A percentile compares a stretch with the other conserved stretches of the same genome.
Evolutionary conservation across 2,329 filamentous ascomycete species (phyloP).

Genomic region (Sphaerulina musiva): DNA sequence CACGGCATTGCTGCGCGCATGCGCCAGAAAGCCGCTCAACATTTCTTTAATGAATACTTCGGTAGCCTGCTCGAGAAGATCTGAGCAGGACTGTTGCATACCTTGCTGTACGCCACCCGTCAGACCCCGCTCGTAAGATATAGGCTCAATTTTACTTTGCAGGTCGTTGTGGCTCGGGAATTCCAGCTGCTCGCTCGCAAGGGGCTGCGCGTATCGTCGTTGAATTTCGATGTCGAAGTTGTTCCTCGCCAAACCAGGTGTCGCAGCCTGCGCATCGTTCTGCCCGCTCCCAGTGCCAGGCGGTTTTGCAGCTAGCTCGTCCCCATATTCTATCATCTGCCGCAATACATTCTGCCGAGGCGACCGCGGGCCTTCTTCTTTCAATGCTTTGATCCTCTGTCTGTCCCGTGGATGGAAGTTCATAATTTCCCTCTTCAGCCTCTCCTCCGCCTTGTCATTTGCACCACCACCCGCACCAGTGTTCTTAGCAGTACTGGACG

Average conservation of each 20-base stretch:
- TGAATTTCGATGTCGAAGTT: constrained; percentile 60
- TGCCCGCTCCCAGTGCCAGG: constrained; percentile 14
- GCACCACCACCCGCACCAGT: constrained; percentile 38
- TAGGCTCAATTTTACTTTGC: constrained; percentile 55
- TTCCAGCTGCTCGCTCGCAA: constrained; percentile 56
- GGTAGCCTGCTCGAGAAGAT: constrained; percentile 55
- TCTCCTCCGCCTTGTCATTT: constrained; percentile 56
- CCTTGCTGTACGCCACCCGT: constrained; percentile 36
- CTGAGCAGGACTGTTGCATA: constrained; percentile 45
- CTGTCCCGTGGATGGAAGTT: constrained; percentile 54
- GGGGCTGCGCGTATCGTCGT: constrained; percentile 56
- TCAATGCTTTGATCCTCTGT: constrained; percentile 41
- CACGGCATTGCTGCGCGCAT: constrained; percentile 50
- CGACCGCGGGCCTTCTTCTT: constrained; percentile 16
- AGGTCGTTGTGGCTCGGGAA: constrained; percentile 55
- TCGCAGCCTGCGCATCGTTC: constrained; percentile 21
- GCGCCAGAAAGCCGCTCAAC: constrained; percentile 49
- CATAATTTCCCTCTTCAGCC: constrained; percentile 60
- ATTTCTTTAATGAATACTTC: constrained; percentile 60
- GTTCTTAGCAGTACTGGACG: constrained; percentile 59
- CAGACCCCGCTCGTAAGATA: constrained; percentile 59
- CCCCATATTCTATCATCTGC: constrained; percentile 25
- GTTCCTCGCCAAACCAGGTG: constrained; percentile 30
- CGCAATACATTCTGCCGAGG: constrained; percentile 22
- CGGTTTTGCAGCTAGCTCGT: constrained; percentile 27